Evolutionary conservation across 1,284 basidiomycete species (phyloP).

Genomic region (Microbotryomycetes sp.): DNA sequence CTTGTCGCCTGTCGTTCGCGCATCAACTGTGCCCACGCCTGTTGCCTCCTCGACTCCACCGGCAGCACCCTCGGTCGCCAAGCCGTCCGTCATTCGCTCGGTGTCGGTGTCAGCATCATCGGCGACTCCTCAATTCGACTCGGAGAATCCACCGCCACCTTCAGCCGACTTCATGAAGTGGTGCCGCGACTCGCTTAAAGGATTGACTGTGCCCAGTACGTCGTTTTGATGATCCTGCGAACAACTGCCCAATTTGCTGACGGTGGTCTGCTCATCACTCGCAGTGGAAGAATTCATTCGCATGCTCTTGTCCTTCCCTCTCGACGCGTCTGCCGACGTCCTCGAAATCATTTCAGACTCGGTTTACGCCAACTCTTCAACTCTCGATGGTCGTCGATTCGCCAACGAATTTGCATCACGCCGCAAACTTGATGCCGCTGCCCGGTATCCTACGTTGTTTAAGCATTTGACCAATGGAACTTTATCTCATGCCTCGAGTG

Average conservation of each 20-base stretch:
- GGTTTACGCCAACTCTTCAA: constrained; percentile 85
- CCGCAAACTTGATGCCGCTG: constrained; percentile 33
- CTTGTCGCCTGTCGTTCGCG: constrained; percentile 21
- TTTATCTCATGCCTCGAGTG: too few relatives aligned
- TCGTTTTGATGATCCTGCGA: constrained; percentile 2
- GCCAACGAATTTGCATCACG: constrained; percentile 36
- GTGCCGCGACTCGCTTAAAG: constrained; percentile 80
- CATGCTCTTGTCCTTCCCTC: constrained; percentile 72
- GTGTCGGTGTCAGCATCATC: constrained; percentile 7
- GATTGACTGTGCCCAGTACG: constrained; percentile 47
- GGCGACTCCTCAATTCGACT: constrained; percentile 42
- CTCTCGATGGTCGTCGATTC: constrained; percentile 88
- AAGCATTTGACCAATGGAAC: background rate
- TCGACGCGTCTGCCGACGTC: constrained; percentile 69
- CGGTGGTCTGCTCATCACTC: constrained; percentile 1
- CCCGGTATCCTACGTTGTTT: constrained; percentile 24
- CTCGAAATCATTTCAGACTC: constrained; percentile 80
- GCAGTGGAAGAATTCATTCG: constrained; percentile 86
- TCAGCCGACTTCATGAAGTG: constrained; percentile 86
- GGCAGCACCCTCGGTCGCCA: constrained; percentile 42
- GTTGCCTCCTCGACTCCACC: constrained; percentile 25
- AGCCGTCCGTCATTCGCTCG: constrained; percentile 7
- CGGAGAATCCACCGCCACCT: constrained; percentile 38
- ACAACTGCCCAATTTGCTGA: constrained; percentile 15
- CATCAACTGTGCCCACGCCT: constrained; percentile 18